These are phyloP conservation scores for Cryoendolithus antarcticus DNA, from an alignment of 2,329 filamentous ascomycete genomes.

Conservation along the genomic window DNA sequence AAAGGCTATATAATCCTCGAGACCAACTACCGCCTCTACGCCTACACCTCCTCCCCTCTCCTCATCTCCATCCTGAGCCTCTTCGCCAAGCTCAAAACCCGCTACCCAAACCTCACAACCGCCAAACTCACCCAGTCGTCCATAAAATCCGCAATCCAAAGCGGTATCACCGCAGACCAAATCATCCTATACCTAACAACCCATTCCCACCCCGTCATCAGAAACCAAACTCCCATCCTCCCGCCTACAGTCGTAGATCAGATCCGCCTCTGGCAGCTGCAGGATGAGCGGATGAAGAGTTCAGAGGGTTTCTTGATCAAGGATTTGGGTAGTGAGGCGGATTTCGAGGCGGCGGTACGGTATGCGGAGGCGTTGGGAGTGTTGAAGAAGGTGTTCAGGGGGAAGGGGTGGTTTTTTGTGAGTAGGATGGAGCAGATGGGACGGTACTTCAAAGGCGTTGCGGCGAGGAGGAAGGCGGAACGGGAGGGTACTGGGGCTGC, in stretches of 20 bases:
- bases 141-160: conserved; percentile 72
- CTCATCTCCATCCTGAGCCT: conserved; percentile 90
- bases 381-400: conserved; percentile 72
- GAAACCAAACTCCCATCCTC: conserved; percentile 62
- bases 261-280: conserved; percentile 93
- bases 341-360: conserved; percentile 57
- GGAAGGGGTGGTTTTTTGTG: conserved; percentile 77
- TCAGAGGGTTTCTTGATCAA: conserved; percentile 77
- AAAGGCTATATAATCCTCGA: conserved; percentile 89
- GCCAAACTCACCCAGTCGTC: conserved; percentile 83
- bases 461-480: conserved; percentile 21
- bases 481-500: neutral
- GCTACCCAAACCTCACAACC: conserved; percentile 88
- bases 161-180: conserved; percentile 88
- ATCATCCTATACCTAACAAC: conserved; percentile 90
- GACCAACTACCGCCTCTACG: conserved; percentile 95
- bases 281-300: conserved; percentile 85
- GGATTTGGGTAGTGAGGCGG: conserved; percentile 55
- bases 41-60: conserved; percentile 85
- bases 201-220: conserved; percentile 91
- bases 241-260: conserved; percentile 96
- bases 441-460: conserved; percentile 57
- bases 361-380: conserved; percentile 88
- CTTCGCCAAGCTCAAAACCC: conserved; percentile 76
- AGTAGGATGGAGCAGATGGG: conserved; percentile 80